Conservation (phyloP, 805 yeast species). For the Diddensiella santjacobensis region DNA sequence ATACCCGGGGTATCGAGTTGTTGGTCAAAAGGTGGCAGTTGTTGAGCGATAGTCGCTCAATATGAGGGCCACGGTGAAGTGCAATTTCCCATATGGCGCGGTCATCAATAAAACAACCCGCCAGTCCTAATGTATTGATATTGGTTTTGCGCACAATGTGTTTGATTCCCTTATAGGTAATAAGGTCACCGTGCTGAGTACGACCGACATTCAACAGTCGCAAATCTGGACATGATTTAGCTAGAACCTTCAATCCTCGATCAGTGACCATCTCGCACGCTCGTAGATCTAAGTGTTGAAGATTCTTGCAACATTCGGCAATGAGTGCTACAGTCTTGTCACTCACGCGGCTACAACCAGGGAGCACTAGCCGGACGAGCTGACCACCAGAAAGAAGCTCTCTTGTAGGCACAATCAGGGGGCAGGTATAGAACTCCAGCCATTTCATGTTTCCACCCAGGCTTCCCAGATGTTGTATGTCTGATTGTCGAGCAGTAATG, state of each 20-base stretch:
- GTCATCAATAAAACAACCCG: constrained; percentile 83
- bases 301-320: constrained; percentile 51
- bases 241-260: constrained; percentile 65
- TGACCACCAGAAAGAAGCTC: constrained; percentile 42
- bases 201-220: constrained; percentile 74
- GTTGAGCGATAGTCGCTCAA: constrained; percentile 71
- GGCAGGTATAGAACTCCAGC: constrained; percentile 83
- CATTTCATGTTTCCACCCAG: constrained; percentile 52
- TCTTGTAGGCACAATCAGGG: constrained; percentile 56
- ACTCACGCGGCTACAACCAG: constrained; percentile 63
- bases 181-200: constrained; percentile 58
- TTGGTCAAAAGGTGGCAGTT: constrained; percentile 61
- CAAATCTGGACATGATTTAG: constrained; percentile 55
- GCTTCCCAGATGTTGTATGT: constrained; percentile 48
- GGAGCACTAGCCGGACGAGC: constrained; percentile 51
- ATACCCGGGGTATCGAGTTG: constrained; percentile 51
- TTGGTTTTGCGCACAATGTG: constrained; percentile 54
- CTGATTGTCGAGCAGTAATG: constrained; percentile 48
- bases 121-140: constrained; percentile 73
- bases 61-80: constrained; percentile 41
- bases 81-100: constrained; percentile 78
- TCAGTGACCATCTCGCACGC: constrained; percentile 82
- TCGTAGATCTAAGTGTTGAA: constrained; percentile 68
- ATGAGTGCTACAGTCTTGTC: constrained; percentile 56
- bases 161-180: constrained; percentile 67